Evolutionary conservation across 108 stramenopile genomes (phyloP), one percentile per base, ranked within the genome.

Genomic region (Discostella pseudostelligera): DNA sequence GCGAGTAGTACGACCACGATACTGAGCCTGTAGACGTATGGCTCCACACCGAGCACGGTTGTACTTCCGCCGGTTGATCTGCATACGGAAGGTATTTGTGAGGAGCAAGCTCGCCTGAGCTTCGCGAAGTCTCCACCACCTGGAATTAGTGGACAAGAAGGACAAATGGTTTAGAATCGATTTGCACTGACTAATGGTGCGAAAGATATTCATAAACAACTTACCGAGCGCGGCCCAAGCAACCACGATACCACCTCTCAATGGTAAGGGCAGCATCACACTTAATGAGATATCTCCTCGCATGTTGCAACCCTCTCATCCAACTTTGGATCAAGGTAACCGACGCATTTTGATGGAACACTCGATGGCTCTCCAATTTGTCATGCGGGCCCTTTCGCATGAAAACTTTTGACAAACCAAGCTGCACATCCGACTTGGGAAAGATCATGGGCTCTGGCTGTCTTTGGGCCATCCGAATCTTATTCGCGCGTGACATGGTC

Each of bases 381-480:
- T 97, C 96, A 59, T 94, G 95, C 6, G 94, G 90, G 8, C 88
- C 89, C 79, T 96, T 94, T 45, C 94, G 82, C 88, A 97, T 89
- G 77, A 96, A 97, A 1, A 97, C 84, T 69, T 96, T 96, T 20
- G 93, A 91, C 49, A 78, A 51, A 65, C 97, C 97, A 46, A 96
- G 83, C 74, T 96, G 95, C 21, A 92, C 92, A 80, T 92, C 95
- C 3, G 82, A 71, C 40, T 82, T 79, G 4, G 89, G 86, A 59
- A 93, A 91, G 51, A 62, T 47, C 79, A 94, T 84, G 9, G 88
- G 86, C 8, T 82, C 71, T 1, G 93, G 93, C 51, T 92, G 93
- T 21, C 80, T 64, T 59, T 93, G 92, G 75, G 92, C 87, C 67
- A 90, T 81, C 8, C 95, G 70, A 61, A 97, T 96, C 65, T 90